Base-by-base conservation (phyloP, 1,284 basidiomycete genomes). In the Chiua sp. region DNA sequence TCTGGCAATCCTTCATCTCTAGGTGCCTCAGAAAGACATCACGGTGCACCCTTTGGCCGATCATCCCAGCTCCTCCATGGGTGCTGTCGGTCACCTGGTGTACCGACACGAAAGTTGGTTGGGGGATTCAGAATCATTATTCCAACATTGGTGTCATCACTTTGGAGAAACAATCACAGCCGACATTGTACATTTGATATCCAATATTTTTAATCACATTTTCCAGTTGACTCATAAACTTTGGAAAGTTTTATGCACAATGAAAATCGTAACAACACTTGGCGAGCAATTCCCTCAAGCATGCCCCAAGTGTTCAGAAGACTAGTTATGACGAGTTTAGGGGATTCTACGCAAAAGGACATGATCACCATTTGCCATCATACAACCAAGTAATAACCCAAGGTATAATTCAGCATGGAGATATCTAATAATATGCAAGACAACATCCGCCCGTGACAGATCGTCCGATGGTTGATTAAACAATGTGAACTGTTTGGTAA, bases 21-120 rank as follows among this genome's bases (percentile, higher is more conserved):
- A 66, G 75, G 72, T 69, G 81, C 84, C 86, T 87, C 76, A 88
- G 83, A 88, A 30, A 64, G 78, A 64, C 54, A 75, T 2, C 33
- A 69, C 62, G 78, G 72, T 83, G 69, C 83, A 80, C 82, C 82
- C 82, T 85, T 87, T 86, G 87, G 87, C 87, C 75, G 81, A 74
- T 68, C 80, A 77, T 82, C 79, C 81, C 77, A 72, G 67, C 62
- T 67, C 62, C 51, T 63, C 63, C 66, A 70, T 83, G 81, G 81
- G 77, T 79, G 77, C 59, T 62, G 62, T 77, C 79, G 78, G 87
- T 88, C 87, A 88, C 86, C 86, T 85, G 79, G 84, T 82, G 84
- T 77, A 79, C 80, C 80, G 62, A 87, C 82, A 88, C 35, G n/a
- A n/a, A 47, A 23, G 20, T 52, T 42, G 22, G 26, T 32, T 23